A percentile compares a stretch with the other conserved stretches of the same genome.
Conservation (phyloP, 441 rosid species). For the Aquilaria agallochum region DNA sequence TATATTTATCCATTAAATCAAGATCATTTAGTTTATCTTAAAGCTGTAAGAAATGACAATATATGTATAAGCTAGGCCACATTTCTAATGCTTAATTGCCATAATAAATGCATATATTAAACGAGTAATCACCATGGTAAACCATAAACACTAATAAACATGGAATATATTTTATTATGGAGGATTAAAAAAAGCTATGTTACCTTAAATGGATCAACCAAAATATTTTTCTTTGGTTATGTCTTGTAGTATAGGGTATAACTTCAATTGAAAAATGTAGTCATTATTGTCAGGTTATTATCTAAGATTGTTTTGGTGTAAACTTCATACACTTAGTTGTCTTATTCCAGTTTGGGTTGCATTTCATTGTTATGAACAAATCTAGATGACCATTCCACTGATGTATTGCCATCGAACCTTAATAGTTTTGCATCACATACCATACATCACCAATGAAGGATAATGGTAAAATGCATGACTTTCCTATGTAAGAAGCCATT, state of each 20-base stretch:
- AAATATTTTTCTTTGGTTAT: neutral
- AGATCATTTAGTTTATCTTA: neutral
- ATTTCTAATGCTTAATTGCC: neutral
- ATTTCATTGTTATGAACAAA: neutral
- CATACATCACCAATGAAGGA: neutral
- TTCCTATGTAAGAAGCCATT: neutral
- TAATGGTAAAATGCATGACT: neutral
- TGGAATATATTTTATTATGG: no score
- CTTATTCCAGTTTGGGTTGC: neutral
- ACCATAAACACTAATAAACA: no score
- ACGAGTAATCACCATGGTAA: no score
- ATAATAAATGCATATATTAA: neutral
- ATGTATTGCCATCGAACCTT: slow-evolving; percentile 1
- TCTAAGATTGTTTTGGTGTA: neutral
- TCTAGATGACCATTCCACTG: neutral
- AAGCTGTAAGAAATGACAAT: slow-evolving; percentile 5
- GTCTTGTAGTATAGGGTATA: neutral
- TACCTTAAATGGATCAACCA: neutral
- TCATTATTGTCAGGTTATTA: neutral
- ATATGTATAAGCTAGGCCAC: slow-evolving; percentile 8
- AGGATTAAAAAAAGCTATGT: neutral
- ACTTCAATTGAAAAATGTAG: slow-evolving; percentile 1
- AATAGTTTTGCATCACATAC: neutral
- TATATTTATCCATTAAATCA: neutral
- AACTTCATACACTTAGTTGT: neutral